Conservation (phyloP, 2,329 filamentous ascomycete species). For the Fusarium proliferatum region DNA sequence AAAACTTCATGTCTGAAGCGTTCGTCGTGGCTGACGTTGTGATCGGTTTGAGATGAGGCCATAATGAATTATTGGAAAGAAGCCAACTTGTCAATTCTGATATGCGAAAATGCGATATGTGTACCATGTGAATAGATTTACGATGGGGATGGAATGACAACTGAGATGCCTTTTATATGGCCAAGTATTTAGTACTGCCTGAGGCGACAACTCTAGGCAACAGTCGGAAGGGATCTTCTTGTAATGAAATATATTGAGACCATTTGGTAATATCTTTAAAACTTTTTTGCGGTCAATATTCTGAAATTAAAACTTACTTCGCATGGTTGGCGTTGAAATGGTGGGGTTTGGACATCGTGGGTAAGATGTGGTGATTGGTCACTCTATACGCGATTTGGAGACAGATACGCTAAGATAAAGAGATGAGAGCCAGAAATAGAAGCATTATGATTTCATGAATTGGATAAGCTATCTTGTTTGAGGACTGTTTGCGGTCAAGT, state of each 20-base stretch:
- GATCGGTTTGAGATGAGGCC: neutral
- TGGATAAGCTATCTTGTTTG: neutral
- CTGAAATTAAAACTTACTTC: neutral
- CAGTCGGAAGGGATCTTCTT: no score
- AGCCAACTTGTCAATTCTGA: no score
- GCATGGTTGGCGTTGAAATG: neutral
- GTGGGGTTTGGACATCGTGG: neutral
- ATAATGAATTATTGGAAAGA: neutral
- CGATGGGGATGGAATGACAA: neutral
- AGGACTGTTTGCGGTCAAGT: neutral
- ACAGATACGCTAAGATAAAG: neutral
- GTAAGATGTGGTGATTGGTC: neutral
- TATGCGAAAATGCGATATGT: neutral
- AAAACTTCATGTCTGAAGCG: neutral
- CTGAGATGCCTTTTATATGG: neutral
- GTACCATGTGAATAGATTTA: no score
- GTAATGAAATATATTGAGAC: neutral
- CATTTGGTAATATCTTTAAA: neutral
- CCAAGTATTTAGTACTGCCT: neutral
- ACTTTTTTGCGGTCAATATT: neutral
- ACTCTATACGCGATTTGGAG: neutral
- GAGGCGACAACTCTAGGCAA: neutral
- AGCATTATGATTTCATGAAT: neutral
- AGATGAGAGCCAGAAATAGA: neutral
- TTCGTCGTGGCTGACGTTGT: neutral